Percentiles rank a stretch among this genome's conserved stretches.
Conservation (phyloP, 2,329 filamentous ascomycete genomes). For the Chaetomium strumarium region DNA sequence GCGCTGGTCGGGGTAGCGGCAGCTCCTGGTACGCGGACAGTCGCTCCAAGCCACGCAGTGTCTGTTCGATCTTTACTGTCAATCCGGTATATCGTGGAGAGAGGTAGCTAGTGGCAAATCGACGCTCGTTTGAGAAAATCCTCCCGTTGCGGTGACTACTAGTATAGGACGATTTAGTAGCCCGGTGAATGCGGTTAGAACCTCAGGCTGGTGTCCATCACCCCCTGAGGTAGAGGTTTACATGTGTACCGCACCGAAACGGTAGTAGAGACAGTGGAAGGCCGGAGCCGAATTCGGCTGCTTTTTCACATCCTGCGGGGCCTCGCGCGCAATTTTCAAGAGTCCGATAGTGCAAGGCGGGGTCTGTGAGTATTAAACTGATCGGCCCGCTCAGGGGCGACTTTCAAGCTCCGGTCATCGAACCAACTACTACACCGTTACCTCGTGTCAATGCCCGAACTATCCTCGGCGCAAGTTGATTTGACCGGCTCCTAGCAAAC, state of each 20-base stretch:
- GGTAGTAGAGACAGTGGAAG: not conserved
- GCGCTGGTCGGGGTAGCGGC: conserved; percentile 10
- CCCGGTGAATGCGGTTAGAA: not conserved
- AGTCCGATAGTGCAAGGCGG: not conserved
- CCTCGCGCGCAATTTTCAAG: not conserved
- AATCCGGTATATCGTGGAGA: conserved; percentile 12
- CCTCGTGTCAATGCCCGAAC: not conserved
- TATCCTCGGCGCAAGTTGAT: not conserved
- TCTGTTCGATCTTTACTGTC: conserved; percentile 24
- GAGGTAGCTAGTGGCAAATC: conserved; percentile 18
- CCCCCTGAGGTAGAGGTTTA: no score
- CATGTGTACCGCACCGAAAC: no score
- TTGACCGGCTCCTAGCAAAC: not conserved
- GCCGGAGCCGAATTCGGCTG: conserved; percentile 16
- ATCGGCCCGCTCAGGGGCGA: conserved; percentile 1
- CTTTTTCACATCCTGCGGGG: conserved; percentile 5
- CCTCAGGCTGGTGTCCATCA: not conserved
- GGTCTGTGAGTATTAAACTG: not conserved
- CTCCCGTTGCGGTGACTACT: not conserved
- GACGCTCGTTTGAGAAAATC: conserved; percentile 15
- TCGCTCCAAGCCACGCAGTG: conserved; percentile 15
- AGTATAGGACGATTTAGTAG: no score
- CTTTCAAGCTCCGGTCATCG: not conserved
- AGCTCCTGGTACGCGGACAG: conserved; percentile 14
- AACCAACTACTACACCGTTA: not conserved